These are phyloP conservation scores for Rhizopus sp. DNA, from an alignment of 371 early-diverging fungal species.

Conservation along the genomic window DNA sequence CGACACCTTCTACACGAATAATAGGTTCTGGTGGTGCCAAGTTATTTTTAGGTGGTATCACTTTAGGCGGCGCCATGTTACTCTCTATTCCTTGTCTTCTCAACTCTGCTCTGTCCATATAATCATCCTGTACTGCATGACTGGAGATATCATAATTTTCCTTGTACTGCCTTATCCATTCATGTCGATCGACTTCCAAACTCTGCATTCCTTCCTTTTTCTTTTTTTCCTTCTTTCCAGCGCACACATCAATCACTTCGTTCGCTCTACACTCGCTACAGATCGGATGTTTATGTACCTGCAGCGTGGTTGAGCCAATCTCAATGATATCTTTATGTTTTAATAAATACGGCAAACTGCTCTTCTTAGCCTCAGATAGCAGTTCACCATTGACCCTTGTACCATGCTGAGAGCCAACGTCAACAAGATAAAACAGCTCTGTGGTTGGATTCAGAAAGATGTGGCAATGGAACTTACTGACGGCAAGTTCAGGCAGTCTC, in stretches of 20 bases:
- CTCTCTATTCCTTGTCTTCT: slow-evolving; percentile 13
- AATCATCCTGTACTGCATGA: not conserved
- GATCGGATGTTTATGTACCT: slow-evolving; percentile 37
- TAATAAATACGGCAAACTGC: slow-evolving; percentile 33
- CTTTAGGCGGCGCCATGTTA: not conserved
- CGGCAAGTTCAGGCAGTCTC: slow-evolving; percentile 45
- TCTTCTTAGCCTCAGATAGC: slow-evolving; percentile 36
- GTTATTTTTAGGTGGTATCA: slow-evolving; percentile 7
- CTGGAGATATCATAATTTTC: not conserved
- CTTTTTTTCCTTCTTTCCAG: slow-evolving; percentile 15
- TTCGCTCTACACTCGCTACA: slow-evolving; percentile 36
- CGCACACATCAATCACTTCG: slow-evolving; percentile 17
- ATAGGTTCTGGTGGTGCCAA: slow-evolving; percentile 2
- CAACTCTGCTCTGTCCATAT: slow-evolving; percentile 22
- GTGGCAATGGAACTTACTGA: slow-evolving; percentile 47
- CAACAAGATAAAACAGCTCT: slow-evolving; percentile 30
- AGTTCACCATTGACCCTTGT: slow-evolving; percentile 40
- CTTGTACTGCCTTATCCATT: slow-evolving; percentile 17
- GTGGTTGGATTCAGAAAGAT: slow-evolving; percentile 27
- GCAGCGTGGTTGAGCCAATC: slow-evolving; percentile 38
- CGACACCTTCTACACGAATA: slow-evolving; percentile 25
- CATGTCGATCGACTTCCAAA: slow-evolving; percentile 15
- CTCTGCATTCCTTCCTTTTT: not conserved
- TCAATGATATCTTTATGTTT: slow-evolving; percentile 31
- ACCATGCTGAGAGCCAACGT: slow-evolving; percentile 49